A percentile compares a stretch with the other conserved stretches of the same genome.
These are phyloP conservation scores for Purshia tridentata DNA, from an alignment of 306 rosid species.

Conservation along the genomic window DNA sequence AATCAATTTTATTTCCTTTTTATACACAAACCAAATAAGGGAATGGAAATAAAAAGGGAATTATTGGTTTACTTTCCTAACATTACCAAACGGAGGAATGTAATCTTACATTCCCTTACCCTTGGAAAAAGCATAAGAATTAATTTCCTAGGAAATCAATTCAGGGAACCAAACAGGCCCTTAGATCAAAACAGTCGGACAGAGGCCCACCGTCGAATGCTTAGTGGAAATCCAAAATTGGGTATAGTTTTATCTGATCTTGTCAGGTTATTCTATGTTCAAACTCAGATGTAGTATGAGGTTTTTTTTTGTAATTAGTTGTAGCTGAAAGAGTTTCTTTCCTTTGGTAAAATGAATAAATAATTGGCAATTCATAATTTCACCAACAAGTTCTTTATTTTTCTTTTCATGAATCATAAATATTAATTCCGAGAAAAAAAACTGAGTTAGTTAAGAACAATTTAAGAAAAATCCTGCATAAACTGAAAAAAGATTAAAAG, in stretches of 20 bases:
- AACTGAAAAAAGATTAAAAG: background rate
- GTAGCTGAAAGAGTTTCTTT: background rate
- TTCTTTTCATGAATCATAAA: background rate
- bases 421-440: background rate
- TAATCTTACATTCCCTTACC: no score
- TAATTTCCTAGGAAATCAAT: no score
- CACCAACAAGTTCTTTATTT: background rate
- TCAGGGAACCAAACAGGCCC: no score
- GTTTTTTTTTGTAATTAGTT: background rate
- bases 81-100: no score
- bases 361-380: background rate
- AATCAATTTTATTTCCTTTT: no score
- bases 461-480: background rate
- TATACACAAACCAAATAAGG: no score
- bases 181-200: background rate
- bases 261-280: background rate
- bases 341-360: background rate
- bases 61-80: no score
- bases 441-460: background rate
- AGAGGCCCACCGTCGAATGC: no score
- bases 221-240: background rate
- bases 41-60: no score
- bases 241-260: background rate
- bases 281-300: background rate
- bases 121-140: no score